Evolutionary conservation across 2,329 filamentous ascomycete genomes (phyloP), one percentile per base, ranked within the genome.

Genomic region (Epichloe gansuensis): DNA sequence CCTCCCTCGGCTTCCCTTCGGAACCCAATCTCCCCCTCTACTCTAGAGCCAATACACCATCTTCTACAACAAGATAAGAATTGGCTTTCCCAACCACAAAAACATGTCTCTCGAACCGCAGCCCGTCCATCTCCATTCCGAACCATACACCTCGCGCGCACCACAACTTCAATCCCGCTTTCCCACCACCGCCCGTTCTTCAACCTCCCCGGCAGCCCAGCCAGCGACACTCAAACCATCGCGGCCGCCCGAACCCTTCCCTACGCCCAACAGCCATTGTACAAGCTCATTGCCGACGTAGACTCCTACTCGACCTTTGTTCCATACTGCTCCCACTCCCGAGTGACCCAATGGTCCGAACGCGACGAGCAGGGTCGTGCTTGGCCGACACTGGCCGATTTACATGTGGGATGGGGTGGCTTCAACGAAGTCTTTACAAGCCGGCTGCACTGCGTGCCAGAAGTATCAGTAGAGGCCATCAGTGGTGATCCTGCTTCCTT

Each of bases 281-380:
- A 93, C 79, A 75, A 76, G 59, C 78, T 96, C 52, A 91, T 98
- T 67, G 83, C 90, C 70, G 89, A 96, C 69, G 83, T 98, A 58
- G 81, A 88, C 67, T 82, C 81, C 57, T 98, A 98, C 78, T 74
- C 78, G 39, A 67, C 75, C 58, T 98, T 97, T 75, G 81, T 98
- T n/a, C 93, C 93, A 11, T 96, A 94, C 77, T 95, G 91, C 71
- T 78, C 81, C 44, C 75, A 75, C 46, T 91, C 87, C 39, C 78
- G 75, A 55, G 89, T 97, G 42, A 95, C 89, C 1, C 75, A 76
- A 54, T 89, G 85, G 78, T 85, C 87, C 6, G 51, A 65, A 12
- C 73, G 80, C 8, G 74, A 80, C 62, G 55, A 70, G 28, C 63
- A 70, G 2, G 69, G 70, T 31, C 75, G 73, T 43, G 70, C 69